These are phyloP conservation scores for Bjerkandera adusta DNA, from an alignment of 1,284 basidiomycete genomes.

Conservation along the genomic window DNA sequence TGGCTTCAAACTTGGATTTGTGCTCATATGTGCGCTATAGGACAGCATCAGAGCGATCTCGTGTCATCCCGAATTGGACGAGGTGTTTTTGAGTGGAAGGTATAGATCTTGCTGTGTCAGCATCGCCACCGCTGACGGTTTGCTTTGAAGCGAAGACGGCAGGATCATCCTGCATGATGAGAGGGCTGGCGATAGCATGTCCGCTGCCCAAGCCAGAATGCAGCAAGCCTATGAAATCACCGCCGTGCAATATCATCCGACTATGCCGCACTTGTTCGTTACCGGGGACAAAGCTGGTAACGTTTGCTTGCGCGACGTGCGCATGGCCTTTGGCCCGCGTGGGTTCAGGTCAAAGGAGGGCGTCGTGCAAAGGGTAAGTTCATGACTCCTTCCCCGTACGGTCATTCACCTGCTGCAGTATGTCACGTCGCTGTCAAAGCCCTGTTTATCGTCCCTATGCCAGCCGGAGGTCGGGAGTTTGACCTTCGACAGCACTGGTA, in stretches of 20 bases:
- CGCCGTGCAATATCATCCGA: slow-evolving; percentile 61
- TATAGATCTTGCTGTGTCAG: slow-evolving; percentile 26
- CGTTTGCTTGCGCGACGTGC: slow-evolving; percentile 66
- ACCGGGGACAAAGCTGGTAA: slow-evolving; percentile 56
- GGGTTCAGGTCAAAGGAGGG: slow-evolving; percentile 45
- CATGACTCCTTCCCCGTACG: not conserved
- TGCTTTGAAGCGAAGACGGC: slow-evolving; percentile 61
- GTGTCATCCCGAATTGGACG: slow-evolving; percentile 61
- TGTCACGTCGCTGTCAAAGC: slow-evolving; percentile 56
- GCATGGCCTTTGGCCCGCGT: slow-evolving; percentile 69
- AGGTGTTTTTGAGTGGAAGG: slow-evolving; percentile 67
- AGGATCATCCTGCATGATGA: slow-evolving; percentile 58
- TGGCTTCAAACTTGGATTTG: too few relatives aligned
- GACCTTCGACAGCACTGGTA: slow-evolving; percentile 62
- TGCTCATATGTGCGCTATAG: too few relatives aligned
- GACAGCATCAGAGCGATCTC: slow-evolving; percentile 61
- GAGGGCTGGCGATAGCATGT: slow-evolving; percentile 33
- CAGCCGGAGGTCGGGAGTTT: slow-evolving; percentile 68
- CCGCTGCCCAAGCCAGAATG: slow-evolving; percentile 46
- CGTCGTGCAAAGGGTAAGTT: slow-evolving; percentile 46
- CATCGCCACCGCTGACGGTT: not conserved
- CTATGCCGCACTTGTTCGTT: slow-evolving; percentile 62
- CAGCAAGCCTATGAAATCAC: slow-evolving; percentile 56
- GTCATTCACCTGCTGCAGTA: slow-evolving; percentile 42
- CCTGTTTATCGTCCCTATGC: slow-evolving; percentile 36